Evolutionary conservation across 345 rosid genomes (phyloP), one percentile per base, ranked within the genome.

Genomic region (Gossypium arboreum): DNA sequence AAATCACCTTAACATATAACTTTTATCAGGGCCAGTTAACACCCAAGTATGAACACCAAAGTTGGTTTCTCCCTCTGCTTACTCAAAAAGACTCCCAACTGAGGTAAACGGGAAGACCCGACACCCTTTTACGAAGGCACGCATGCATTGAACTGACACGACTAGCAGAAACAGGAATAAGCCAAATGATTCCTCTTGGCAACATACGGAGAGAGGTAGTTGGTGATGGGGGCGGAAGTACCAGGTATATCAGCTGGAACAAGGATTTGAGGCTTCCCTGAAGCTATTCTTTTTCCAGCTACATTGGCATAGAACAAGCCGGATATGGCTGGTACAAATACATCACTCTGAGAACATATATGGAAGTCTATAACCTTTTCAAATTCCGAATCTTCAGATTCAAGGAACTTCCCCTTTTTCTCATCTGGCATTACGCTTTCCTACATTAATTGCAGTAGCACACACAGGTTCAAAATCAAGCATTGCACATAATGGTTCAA

Each of bases 291-390:
- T 80, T 91, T 91, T 29, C 98, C 99, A 3, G 91, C 99, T 68
- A 89, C 93, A 79, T 95, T 95, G 76, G 98, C 92, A n/a, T 95
- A 95, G 82, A 95, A 95, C 59, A 95, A 85, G 76, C 99, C 98
- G 0, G 99, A 90, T 80, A 93, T 95, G 56, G 97, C 97, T 3
- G 98, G 99, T 10, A 95, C 96, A 69, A 93, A 93, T 47, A 90
- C 93, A 51, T 95, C 94, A 24, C 99, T 95, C 62, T 77, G 82
- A 16, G 96, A 83, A 76, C 97, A 91, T 43, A 95, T 74, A 87
- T 93, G 84, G 89, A 86, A 90, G 86, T 95, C 97, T 0, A 95
- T 87, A 39, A 85, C 93, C 81, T 95, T 95, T 75, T 95, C 99
- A 2, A 84, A 84, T 80, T 88, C 96, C 0, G 98, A 91, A 74